These are phyloP conservation scores for Vigna hirtella DNA, from an alignment of 306 rosid genomes.

Conservation along the genomic window DNA sequence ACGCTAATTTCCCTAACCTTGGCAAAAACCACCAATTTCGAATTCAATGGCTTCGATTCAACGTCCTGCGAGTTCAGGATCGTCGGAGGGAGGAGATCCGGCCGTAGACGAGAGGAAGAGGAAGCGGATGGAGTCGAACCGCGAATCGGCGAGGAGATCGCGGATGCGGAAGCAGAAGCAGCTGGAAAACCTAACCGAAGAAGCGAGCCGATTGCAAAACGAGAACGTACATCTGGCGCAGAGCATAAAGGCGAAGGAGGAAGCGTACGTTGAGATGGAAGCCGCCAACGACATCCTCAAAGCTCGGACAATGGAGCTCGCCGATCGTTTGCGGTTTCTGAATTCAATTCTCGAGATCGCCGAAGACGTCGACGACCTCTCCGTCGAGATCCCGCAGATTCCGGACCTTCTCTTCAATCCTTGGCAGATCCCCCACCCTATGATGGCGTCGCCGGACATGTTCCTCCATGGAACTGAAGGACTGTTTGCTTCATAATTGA, in stretches of 20 bases:
- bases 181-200: constrained; percentile 69
- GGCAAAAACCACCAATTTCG: constrained; percentile 7
- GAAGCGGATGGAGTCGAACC: constrained; percentile 90
- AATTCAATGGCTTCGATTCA: constrained; percentile 60
- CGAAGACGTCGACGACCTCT: constrained; percentile 62
- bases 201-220: constrained; percentile 52
- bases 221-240: constrained; percentile 50
- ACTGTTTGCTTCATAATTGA: background rate
- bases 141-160: constrained; percentile 92
- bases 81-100: constrained; percentile 63
- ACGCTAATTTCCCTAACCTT: background rate
- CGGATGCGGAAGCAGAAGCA: constrained; percentile 93
- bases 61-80: constrained; percentile 68
- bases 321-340: constrained; percentile 64
- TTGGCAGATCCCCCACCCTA: constrained; percentile 68
- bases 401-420: constrained; percentile 71
- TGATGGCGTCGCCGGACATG: constrained; percentile 62
- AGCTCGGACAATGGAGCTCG: constrained; percentile 72
- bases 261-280: constrained; percentile 55
- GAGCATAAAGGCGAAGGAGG: constrained; percentile 64
- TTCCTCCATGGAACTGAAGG: constrained; percentile 50
- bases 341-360: constrained; percentile 75
- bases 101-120: constrained; percentile 75
- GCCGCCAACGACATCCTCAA: constrained; percentile 64
- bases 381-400: constrained; percentile 70